Base-by-base conservation (phyloP, 202 grass and related monocot species). In the Digitaria exilis region DNA sequence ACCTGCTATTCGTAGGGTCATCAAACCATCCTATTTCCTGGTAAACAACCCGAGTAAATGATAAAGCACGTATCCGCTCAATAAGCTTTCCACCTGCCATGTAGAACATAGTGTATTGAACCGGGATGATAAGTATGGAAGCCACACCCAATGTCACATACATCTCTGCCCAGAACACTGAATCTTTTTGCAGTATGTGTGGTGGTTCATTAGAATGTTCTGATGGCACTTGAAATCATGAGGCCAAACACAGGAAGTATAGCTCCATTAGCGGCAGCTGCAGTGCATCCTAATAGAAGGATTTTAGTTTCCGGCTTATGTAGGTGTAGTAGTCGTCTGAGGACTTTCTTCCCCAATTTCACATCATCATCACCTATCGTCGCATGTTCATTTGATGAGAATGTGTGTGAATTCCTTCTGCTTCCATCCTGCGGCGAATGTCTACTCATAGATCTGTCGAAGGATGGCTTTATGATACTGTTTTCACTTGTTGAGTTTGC, bases 21-120 rank as follows among this genome's bases (percentile, higher is more conserved):
- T 97, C 94, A 60, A 97, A 97, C 94, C 91, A 97, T 66, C 75
- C 81, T 62, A 97, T 94, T 66, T 97, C 94, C 82, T 97, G 94
- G 86, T 94, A 86, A 65, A 90, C 84, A 79, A 97, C 79, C 61
- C 44, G 83, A 50, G 69, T 76, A 75, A 97, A 93, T 73, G 90
- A 96, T 54, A 85, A 42, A 11, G 73, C 64, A 69, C 94, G 76
- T 81, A 94, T 77, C 37, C 91, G 89, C 65, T 94, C 85, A 13
- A 92, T 86, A 81, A 94, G 84, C 59, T 92, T 97, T 26, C 87
- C 94, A 9, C 91, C 94, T 19, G 94, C 94, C 60, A 97, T 76
- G 60, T 90, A 78, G 57, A 97, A 94, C 75, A 97, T 68, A 50
- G 67, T 85, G 45, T 88, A 77, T 46, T 94, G 85, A 58, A 85